These are phyloP conservation scores for Penicillium pancosmium DNA, from an alignment of 495 filamentous ascomycete species.

Conservation along the genomic window DNA sequence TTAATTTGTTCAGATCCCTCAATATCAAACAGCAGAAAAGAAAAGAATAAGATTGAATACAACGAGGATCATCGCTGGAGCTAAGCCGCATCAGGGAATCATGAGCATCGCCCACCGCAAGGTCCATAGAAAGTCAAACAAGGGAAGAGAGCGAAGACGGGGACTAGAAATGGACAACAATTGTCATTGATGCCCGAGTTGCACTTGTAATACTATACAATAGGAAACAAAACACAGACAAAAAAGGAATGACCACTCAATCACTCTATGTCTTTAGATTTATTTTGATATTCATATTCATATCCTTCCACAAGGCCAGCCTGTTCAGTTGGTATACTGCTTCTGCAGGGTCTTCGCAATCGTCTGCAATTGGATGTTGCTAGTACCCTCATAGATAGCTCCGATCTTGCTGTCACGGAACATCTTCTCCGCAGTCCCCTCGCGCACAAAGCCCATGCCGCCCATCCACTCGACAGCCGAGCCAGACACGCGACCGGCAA, in stretches of 20 bases:
- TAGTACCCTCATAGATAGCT: constrained; percentile 96
- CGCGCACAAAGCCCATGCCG: constrained; percentile 94
- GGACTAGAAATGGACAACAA: not conserved
- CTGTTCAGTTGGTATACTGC: constrained; percentile 65
- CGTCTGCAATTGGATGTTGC: constrained; percentile 83
- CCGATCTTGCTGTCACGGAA: constrained; percentile 98
- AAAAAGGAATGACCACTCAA: too few relatives aligned
- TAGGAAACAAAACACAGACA: too few relatives aligned
- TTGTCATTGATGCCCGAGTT: too few relatives aligned
- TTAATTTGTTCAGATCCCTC: too few relatives aligned
- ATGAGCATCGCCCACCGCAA: not conserved
- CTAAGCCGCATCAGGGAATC: not conserved
- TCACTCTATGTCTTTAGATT: not conserved
- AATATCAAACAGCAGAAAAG: too few relatives aligned
- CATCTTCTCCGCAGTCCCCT: constrained; percentile 97
- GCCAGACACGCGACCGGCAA: constrained; percentile 84
- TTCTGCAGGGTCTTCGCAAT: constrained; percentile 94
- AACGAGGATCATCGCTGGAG: not conserved
- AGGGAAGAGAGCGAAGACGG: not conserved
- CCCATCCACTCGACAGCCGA: constrained; percentile 98
- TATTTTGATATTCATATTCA: too few relatives aligned
- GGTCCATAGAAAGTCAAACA: not conserved
- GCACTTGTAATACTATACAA: too few relatives aligned
- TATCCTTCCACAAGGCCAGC: too few relatives aligned
- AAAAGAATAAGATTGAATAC: not conserved